Conservation (phyloP, 164 flowering plant species). For the Houttuynia cordata region DNA sequence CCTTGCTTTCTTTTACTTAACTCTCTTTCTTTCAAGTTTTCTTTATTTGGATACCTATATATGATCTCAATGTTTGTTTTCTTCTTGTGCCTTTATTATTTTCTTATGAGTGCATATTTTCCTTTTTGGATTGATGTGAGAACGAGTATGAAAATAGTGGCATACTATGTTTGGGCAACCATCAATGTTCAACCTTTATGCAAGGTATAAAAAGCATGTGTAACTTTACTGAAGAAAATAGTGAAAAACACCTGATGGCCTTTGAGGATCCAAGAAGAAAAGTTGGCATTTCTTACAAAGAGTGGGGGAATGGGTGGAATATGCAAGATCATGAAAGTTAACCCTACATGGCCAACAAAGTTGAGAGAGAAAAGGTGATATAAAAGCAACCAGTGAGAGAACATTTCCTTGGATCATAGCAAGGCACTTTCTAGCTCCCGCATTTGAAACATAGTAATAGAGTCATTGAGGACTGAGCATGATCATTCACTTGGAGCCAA, state of each 20-base stretch:
- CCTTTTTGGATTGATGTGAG: not conserved
- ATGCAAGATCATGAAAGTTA: not conserved
- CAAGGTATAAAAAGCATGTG: not conserved
- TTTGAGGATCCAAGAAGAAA: not conserved
- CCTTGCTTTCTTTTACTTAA: not conserved
- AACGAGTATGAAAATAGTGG: not conserved
- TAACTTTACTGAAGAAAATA: not conserved
- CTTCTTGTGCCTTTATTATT: not conserved
- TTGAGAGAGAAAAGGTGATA: not conserved
- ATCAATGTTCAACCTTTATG: not conserved
- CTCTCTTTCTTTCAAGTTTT: too few species aligned
- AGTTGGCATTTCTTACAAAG: not conserved
- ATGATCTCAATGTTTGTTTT: too few species aligned
- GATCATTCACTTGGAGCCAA: too few species aligned
- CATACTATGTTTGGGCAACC: not conserved
- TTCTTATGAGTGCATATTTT: not conserved
- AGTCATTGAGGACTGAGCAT: too few species aligned
- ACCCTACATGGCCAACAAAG: not conserved
- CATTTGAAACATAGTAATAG: too few species aligned
- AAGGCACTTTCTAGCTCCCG: not conserved
- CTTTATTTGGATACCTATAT: too few species aligned
- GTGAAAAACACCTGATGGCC: not conserved
- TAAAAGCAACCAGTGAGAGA: not conserved
- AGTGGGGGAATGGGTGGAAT: not conserved
- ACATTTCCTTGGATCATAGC: not conserved